Conservation (phyloP, 192 early-diverging fungal species). For the Rhizophagus prolifer region DNA sequence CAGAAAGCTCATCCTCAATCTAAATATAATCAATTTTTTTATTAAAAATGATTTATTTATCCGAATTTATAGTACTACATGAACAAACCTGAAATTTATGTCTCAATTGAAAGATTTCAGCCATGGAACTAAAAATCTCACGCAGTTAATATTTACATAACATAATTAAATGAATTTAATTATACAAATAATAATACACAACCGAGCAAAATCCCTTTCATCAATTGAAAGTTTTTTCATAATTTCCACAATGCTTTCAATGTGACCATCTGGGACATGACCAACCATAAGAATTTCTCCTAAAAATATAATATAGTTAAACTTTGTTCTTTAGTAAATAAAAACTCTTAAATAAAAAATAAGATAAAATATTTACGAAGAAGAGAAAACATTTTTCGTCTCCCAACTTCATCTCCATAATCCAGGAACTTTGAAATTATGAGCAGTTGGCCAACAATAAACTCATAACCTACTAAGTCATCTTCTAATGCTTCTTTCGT, state of each 20-base stretch:
- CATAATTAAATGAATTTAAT: neutral
- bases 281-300: conserved; percentile 73
- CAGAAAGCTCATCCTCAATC: neutral
- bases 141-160: neutral
- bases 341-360: neutral
- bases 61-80: neutral
- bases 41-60: neutral
- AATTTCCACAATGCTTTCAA: conserved; percentile 74
- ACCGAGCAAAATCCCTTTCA: conserved; percentile 85
- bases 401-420: conserved; percentile 87
- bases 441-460: conserved; percentile 72
- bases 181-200: conserved; percentile 14
- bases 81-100: neutral
- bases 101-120: conserved; percentile 74
- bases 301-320: conserved; percentile 29
- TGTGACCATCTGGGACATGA: conserved; percentile 75
- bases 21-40: neutral
- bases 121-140: conserved; percentile 50
- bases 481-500: conserved; percentile 49
- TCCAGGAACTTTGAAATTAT: conserved; percentile 75
- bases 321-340: conserved; percentile 3
- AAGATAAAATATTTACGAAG: conserved; percentile 54
- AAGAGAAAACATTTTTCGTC: conserved; percentile 74
- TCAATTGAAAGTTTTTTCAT: conserved; percentile 73
- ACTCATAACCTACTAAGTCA: conserved; percentile 53